Evolutionary conservation across 306 rosid species (phyloP), one percentile per base, ranked within the genome.

Genomic region (Argentina anserina): DNA sequence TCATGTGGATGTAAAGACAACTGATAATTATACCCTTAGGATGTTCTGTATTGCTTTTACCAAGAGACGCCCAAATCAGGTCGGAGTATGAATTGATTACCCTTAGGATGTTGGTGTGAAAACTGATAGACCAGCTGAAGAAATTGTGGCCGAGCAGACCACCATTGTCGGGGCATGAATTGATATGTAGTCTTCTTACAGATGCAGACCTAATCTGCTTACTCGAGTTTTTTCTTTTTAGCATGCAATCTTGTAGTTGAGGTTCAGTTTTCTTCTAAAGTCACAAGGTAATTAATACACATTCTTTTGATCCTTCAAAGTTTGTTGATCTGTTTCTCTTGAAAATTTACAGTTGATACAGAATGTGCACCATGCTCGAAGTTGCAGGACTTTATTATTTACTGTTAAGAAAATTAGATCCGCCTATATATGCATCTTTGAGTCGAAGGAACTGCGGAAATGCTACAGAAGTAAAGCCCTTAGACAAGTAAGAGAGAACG

Each of bases 81-180:
- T 89, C 23, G n/a, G n/a, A n/a, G n/a, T n/a, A n/a, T n/a, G n/a
- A n/a, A n/a, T n/a, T n/a, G n/a, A n/a, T n/a, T n/a, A n/a, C n/a
- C n/a, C n/a, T n/a, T n/a, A 93, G 74, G 96, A 93, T 50, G 72
- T 87, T 39, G 98, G 98, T 25, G 78, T 81, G 3, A 93, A 93
- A 83, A 91, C 90, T 42, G 98, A 93, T 17, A 89, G 97, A 76
- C 89, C 98, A 55, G 92, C 82, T 1, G 97, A 90, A 1, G 98
- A 90, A 31, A 33, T 77, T 21, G 37, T 77, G 70, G 81, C 69
- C 0, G 93, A 85, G 81, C 73, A 74, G 74, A 42, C 90, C 1
- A 97, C 86, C 76, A 49, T 87, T 25, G 86, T 90, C 26, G 96
- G 98, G 37, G 93, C 96, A 26, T 90, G 78, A 90, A 76, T 20